phyloP scores from a whole-genome alignment of 345 rosid genomes.

The Adansonia digitata region DNA sequence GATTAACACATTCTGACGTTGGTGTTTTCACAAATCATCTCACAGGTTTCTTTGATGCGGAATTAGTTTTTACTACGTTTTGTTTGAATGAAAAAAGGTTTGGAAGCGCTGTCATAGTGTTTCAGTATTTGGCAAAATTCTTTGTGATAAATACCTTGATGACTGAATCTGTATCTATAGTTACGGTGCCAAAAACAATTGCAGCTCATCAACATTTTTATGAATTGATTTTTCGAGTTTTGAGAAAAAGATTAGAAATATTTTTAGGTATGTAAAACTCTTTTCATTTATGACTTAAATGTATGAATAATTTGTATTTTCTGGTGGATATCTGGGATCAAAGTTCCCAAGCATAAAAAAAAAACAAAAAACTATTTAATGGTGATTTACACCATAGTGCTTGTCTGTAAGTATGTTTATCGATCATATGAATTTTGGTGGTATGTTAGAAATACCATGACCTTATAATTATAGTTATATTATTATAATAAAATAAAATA shows the following conservation, averaged over 20 bases:
- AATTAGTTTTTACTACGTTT: background rate
- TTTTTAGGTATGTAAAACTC: background rate
- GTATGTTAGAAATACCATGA: too few species aligned
- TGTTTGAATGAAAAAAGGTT: background rate
- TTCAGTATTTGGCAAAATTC: background rate
- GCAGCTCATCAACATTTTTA: background rate
- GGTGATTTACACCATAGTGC: too few species aligned
- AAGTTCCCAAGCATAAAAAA: background rate
- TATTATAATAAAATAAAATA: too few species aligned
- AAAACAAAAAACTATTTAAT: background rate
- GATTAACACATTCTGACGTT: background rate
- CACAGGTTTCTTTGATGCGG: background rate
- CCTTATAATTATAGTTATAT: too few species aligned
- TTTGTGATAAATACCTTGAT: background rate
- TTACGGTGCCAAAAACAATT: background rate
- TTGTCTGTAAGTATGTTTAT: too few species aligned
- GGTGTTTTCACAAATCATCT: background rate
- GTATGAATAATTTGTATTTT: background rate
- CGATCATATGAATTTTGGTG: too few species aligned
- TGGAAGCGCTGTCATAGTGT: background rate
- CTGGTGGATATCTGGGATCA: background rate
- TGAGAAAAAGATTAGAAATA: background rate
- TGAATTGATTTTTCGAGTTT: background rate
- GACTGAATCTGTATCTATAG: background rate
- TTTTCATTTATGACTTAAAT: background rate